Evolutionary conservation across 2,329 filamentous ascomycete species (phyloP), one percentile per base, ranked within the genome.

Genomic region (Sphaerulina vaccinii): DNA sequence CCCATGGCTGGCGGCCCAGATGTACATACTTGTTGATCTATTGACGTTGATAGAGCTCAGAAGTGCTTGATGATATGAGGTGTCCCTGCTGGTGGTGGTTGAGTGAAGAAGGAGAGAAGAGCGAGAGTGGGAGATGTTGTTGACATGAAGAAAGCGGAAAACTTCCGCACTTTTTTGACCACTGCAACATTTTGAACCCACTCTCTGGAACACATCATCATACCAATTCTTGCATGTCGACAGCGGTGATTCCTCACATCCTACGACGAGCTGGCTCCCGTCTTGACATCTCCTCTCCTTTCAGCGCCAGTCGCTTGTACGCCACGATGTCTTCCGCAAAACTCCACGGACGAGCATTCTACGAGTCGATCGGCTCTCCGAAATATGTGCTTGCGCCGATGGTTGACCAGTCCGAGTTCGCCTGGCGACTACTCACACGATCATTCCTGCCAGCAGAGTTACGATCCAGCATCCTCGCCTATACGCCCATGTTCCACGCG

Each of bases 381-480:
- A 96, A 89, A 72, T 85, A 87, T 60, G 83, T 99, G 23, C 80
- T 99, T 49, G 93, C 93, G 27, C 93, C 93, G 29, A 99, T 99
- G 93, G 93, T 99, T 18, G 92, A 99, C 67, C 89, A 96, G 71
- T 96, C 90, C 24, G 93, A 99, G 76, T 96, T 97, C 75, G 93
- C 92, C 64, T 99, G 93, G 93, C 88, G 93, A 63, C 86, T 96
- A 79, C 85, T 99, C 60, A 88, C 88, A n/a, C 85, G 93, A 62
- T 96, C 91, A 5, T 97, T 95, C 72, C 83, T 96, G 63, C 79
- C 87, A 1, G 72, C 84, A 5, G 75, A 83, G 37, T 60, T 64
- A 3, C 69, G 71, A 42, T 77, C 84, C 48, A 80, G 82, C 39
- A 75, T 97, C 27, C 81, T 97, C 38, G 88, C 90, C 42, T 99